These are phyloP conservation scores for Plasmodium vivax DNA, from an alignment of 169 alveolate genomes.

Conservation along the genomic window DNA sequence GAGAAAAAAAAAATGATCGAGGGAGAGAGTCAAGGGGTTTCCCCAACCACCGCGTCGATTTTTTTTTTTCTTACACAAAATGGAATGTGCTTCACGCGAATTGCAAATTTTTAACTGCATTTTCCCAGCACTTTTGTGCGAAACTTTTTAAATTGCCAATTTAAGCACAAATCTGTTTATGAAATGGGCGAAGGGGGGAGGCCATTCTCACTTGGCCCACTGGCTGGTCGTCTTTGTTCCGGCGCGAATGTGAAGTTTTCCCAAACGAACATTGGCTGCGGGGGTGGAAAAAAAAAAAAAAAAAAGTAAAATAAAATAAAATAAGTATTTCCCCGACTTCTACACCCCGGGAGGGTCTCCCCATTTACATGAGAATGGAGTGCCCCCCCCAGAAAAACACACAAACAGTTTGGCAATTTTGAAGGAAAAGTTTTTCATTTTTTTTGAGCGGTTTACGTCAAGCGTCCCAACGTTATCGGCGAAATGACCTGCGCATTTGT, in stretches of 20 bases:
- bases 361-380: not conserved
- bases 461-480: slow-evolving; percentile 45
- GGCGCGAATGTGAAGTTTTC: not conserved
- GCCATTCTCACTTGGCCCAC: not conserved
- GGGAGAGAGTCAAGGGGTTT: slow-evolving; percentile 26
- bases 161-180: not conserved
- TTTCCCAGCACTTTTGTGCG: not conserved
- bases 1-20: not conserved
- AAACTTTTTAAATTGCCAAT: not conserved
- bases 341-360: not conserved
- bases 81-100: not conserved
- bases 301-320: not conserved
- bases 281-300: not conserved
- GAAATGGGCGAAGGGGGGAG: not conserved
- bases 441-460: slow-evolving; percentile 19
- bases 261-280: slow-evolving; percentile 39
- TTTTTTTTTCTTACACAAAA: slow-evolving; percentile 10
- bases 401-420: not conserved
- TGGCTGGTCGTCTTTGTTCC: not conserved
- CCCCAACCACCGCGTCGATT: not conserved
- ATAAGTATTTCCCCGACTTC: not conserved
- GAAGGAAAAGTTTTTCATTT: not conserved
- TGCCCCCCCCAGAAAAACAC: not conserved
- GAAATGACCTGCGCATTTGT: slow-evolving; percentile 39
- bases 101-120: not conserved